Evolutionary conservation across 2,329 filamentous ascomycete genomes (phyloP), one percentile per base, ranked within the genome.

Genomic region (Phialemonium atrogriseum): DNA sequence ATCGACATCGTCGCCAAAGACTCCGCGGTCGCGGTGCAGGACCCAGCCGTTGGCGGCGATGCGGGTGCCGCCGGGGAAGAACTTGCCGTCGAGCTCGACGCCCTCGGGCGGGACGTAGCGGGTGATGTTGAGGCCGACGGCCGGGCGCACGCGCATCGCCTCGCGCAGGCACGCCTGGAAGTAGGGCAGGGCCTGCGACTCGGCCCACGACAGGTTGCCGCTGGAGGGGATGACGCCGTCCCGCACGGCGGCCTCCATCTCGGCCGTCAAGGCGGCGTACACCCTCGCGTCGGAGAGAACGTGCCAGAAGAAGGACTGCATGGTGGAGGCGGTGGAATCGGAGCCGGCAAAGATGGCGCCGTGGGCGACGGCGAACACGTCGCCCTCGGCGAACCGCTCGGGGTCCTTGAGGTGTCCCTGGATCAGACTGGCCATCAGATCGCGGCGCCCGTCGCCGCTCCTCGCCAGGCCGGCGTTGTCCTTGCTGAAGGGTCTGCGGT

Each of bases 311-410:
- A 72, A 69, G 34, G 66, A 70, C 40, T 72, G 67, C 68, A 73
- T 72, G 0, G 68, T 71, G 7, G 67, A 71, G 9, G 73, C 72
- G 0, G 73, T 75, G 0, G 72, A 74, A 51, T 77, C 73, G 13
- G 73, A 74, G 16, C 73, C 73, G 11, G 72, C 71, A 45, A 75
- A 70, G 39, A 72, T 73, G 1, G 70, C 69, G 8, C 69, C 69
- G 37, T 73, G 69, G 4, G 69, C 64, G 5, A 74, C 66, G 7
- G 70, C 67, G 51, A 74, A 73, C 4, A 74, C 66, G 37, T 73
- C 68, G 1, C 64, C 68, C 40, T 68, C 63, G 7, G 52, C 41
- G 36, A 73, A 71, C 27, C 48, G 55, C 13, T 59, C 51, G 2
- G 63, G 61, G 17, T 67, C 61, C 46, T 68, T 68, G 18, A 70